Evolutionary conservation across 805 yeast genomes (phyloP).

Genomic region (Zygotorulaspora chibaensis): DNA sequence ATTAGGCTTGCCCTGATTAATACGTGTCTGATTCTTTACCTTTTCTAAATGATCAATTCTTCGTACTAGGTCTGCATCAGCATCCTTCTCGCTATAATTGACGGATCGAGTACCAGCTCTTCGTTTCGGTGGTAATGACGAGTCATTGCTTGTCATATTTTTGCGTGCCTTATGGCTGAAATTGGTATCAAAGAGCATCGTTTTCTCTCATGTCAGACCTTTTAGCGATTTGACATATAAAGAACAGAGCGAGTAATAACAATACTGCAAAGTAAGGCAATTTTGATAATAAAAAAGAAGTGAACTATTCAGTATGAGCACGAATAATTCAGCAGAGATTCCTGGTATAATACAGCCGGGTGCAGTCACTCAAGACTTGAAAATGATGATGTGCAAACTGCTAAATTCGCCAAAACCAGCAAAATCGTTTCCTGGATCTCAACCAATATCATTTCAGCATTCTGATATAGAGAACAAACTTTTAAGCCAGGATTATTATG

Average conservation of each 20-base stretch:
- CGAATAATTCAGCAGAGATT: constrained; percentile 55
- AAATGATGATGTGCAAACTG: constrained; percentile 61
- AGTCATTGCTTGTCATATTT: constrained; percentile 7
- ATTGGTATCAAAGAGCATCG: not conserved
- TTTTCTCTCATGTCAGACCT: not conserved
- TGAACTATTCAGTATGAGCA: constrained; percentile 4
- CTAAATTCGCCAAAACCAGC: constrained; percentile 49
- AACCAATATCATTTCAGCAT: constrained; percentile 86
- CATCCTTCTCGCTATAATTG: constrained; percentile 29
- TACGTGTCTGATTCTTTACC: not conserved
- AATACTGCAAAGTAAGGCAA: not conserved
- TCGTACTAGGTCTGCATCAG: constrained; percentile 25
- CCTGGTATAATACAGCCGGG: constrained; percentile 82
- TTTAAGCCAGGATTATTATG: constrained; percentile 72
- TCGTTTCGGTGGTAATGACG: constrained; percentile 8
- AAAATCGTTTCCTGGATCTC: constrained; percentile 78
- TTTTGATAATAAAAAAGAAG: not conserved
- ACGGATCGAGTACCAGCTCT: constrained; percentile 23
- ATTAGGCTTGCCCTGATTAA: constrained; percentile 1
- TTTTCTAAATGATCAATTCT: constrained; percentile 20
- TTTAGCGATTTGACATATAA: not conserved
- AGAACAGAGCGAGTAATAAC: too few species aligned
- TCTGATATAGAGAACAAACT: constrained; percentile 63
- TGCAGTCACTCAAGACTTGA: constrained; percentile 62
- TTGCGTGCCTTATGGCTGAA: not conserved